Base-by-base conservation (phyloP, 2,329 filamentous ascomycete genomes). In the Cladosporium phlei region DNA sequence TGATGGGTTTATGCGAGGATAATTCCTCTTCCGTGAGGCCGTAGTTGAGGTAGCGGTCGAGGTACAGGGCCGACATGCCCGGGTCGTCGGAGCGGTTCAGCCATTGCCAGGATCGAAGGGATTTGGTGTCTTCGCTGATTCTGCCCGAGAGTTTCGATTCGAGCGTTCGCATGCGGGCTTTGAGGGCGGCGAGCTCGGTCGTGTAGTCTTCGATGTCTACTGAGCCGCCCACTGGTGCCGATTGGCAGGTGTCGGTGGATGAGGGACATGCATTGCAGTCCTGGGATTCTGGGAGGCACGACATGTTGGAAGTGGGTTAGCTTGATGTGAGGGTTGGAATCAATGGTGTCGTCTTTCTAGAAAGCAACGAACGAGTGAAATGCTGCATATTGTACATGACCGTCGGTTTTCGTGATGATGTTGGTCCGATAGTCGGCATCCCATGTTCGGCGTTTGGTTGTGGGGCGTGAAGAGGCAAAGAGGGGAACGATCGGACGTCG, bases 181-280 rank as follows among this genome's bases (percentile, higher is more conserved):
- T 51, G 7, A 62, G 52, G 2, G 55, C 51, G 24, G 54, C 29
- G n/a, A 61, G 53, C 33, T 62, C 58, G 27, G 52, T 54, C 34
- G 58, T 56, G 52, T 61, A 61, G 48, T 62, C 59, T 49, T 62
- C 59, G 12, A 62, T 62, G 45, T 62, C 59, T 9, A 47, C 43
- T 3, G 50, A 22, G 14, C 54, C 33, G 46, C 40, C 24, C 6
- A 28, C 32, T 16, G 24, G n/a, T 2, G 42, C 42, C 28, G 38
- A 30, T 16, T 33, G 28, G 22, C 42, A 45, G 19, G 27, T 12
- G 6, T 45, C 42, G n/a, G 8, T 29, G 2, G 42, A 45, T 12
- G 42, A 29, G 1, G 42, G 16, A 17, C 42, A 45, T 16, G n/a
- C 42, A 37, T 45, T 45, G 32, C 42, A 45, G 24, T 45, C 42